Percentiles rank a stretch among this genome's conserved stretches.
Conservation (phyloP, 352 stramenopile genomes). For the Globisporangium uncinulatum region DNA sequence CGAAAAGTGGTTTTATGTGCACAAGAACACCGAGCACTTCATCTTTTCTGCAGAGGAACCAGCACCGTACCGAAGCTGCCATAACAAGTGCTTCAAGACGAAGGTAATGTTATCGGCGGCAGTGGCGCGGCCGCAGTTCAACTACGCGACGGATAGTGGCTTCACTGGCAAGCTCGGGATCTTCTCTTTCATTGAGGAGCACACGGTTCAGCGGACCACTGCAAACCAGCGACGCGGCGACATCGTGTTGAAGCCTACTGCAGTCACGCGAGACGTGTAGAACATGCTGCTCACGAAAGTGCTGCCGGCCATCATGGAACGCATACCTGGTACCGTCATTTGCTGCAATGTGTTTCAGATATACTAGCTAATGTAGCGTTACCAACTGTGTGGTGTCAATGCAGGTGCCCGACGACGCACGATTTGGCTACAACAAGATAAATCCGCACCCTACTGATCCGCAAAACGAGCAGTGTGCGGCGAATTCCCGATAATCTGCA, state of each 20-base stretch:
- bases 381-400: not conserved
- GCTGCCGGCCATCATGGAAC: not conserved
- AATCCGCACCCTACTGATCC: not conserved
- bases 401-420: not conserved
- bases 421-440: not conserved
- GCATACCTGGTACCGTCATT: not conserved
- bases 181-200: not conserved
- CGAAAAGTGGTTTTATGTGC: not conserved
- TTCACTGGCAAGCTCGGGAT: not conserved
- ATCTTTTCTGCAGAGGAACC: not conserved
- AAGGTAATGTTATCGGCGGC: not conserved
- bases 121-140: not conserved
- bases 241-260: not conserved
- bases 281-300: not conserved
- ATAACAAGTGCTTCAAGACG: not conserved
- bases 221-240: not conserved
- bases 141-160: not conserved
- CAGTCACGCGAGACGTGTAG: not conserved
- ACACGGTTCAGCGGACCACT: not conserved
- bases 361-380: no score
- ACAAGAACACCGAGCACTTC: not conserved
- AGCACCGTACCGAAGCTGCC: not conserved
- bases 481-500: no score
- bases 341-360: no score
- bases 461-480: not conserved